phyloP scores from a whole-genome alignment of 2,329 filamentous ascomycete genomes.

The Cucurbitaria berberidis region DNA sequence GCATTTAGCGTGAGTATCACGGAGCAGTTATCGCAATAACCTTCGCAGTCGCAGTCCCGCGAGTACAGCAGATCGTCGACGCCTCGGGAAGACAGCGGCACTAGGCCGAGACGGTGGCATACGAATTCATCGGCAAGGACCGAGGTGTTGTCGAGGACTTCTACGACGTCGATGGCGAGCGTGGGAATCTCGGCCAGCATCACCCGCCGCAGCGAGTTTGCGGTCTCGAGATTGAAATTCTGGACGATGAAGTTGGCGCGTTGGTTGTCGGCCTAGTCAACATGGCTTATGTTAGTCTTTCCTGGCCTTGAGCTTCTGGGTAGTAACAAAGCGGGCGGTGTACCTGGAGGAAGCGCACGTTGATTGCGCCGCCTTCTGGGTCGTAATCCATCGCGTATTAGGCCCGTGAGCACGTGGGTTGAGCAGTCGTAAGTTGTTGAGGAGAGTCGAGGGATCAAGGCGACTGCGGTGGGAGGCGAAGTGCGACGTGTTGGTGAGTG shows the following conservation, averaged over 20 bases:
- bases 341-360: slow-evolving; percentile 49
- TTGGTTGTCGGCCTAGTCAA: slow-evolving; percentile 71
- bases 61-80: slow-evolving; percentile 83
- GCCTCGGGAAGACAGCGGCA: slow-evolving; percentile 84
- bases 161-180: slow-evolving; percentile 91
- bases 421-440: slow-evolving; percentile 7
- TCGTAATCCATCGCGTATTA: slow-evolving; percentile 57
- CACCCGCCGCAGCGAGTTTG: slow-evolving; percentile 87
- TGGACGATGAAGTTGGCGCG: slow-evolving; percentile 91
- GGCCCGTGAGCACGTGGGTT: slow-evolving; percentile 15
- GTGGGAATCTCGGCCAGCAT: slow-evolving; percentile 95
- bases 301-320: slow-evolving; percentile 1
- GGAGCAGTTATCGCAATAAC: slow-evolving; percentile 90
- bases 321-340: slow-evolving; percentile 27
- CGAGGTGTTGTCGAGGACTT: slow-evolving; percentile 92
- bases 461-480: slow-evolving; percentile 23
- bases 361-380: slow-evolving; percentile 52
- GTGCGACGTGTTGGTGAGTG: slow-evolving; percentile 25
- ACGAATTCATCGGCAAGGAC: slow-evolving; percentile 96
- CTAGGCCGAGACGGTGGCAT: slow-evolving; percentile 86
- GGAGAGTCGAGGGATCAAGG: slow-evolving; percentile 18
- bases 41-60: slow-evolving; percentile 95
- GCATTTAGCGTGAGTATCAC: slow-evolving; percentile 85
- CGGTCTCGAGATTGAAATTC: slow-evolving; percentile 87
- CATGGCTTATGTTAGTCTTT: slow-evolving; percentile 29